Percentiles rank a stretch among this genome's conserved stretches.
Conservation (phyloP, 768 basidiomycete species). For the Boletus speciosus region DNA sequence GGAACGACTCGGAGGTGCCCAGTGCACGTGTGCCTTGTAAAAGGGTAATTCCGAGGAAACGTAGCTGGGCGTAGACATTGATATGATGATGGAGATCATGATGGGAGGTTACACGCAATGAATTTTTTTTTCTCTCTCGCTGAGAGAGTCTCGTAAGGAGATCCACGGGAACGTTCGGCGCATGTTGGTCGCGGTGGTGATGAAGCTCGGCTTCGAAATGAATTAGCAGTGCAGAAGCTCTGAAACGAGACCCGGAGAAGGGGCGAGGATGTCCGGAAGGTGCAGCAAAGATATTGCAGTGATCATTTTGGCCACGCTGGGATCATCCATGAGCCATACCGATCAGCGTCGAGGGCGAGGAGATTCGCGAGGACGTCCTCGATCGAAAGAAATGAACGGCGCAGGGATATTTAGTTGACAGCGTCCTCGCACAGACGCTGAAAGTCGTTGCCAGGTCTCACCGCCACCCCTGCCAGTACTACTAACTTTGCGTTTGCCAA, state of each 20-base stretch:
- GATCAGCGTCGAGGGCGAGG: conserved; percentile 11
- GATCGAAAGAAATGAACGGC: conserved; percentile 12
- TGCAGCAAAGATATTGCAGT: background rate
- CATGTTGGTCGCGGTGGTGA: conserved; percentile 12
- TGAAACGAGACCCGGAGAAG: background rate
- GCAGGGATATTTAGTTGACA: background rate
- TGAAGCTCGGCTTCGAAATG: background rate
- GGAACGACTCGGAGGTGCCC: background rate
- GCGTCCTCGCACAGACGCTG: background rate
- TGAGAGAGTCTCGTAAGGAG: conserved; percentile 7
- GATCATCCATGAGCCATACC: background rate
- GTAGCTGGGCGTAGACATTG: background rate
- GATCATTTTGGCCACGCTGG: conserved; percentile 3
- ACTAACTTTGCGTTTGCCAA: no score
- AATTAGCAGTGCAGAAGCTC: conserved; percentile 5
- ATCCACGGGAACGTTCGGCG: conserved; percentile 10
- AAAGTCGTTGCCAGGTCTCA: background rate
- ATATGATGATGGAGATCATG: no score
- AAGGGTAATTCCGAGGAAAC: conserved; percentile 3
- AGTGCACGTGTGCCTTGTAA: conserved; percentile 1
- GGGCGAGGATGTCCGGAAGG: background rate
- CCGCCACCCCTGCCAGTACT: background rate
- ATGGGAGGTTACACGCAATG: background rate
- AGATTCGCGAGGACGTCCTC: background rate
- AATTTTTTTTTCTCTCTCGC: background rate